Conservation (phyloP, 495 filamentous ascomycete species). For the Recurvomyces mirabilis region DNA sequence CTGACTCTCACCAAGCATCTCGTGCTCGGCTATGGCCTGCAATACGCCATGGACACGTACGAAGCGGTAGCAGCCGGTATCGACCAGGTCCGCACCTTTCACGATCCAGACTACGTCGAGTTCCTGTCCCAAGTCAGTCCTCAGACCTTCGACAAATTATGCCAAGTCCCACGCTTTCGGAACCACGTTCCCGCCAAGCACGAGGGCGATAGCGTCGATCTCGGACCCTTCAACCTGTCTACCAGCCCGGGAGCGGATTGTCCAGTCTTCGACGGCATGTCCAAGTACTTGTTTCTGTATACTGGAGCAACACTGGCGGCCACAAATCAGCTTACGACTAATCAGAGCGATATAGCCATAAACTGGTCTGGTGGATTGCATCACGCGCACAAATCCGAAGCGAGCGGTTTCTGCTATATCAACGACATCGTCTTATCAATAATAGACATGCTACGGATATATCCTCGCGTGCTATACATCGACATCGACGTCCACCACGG, state of each 20-base stretch:
- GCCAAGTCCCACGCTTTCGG: slow-evolving; percentile 22
- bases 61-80: slow-evolving; percentile 66
- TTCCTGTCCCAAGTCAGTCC: slow-evolving; percentile 53
- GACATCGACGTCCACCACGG: slow-evolving; percentile 98
- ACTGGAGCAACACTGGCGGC: slow-evolving; percentile 83
- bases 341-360: slow-evolving; percentile 88
- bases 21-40: slow-evolving; percentile 86
- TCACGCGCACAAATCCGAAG: slow-evolving; percentile 89
- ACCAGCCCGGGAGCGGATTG: slow-evolving; percentile 64
- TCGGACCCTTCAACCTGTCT: slow-evolving; percentile 57
- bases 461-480: slow-evolving; percentile 89
- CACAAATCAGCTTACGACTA: slow-evolving; percentile 73
- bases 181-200: slow-evolving; percentile 25
- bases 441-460: slow-evolving; percentile 74
- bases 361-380: slow-evolving; percentile 99
- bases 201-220: slow-evolving; percentile 33
- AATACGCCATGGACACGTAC: slow-evolving; percentile 91
- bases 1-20: slow-evolving; percentile 90
- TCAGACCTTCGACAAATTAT: slow-evolving; percentile 38
- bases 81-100: slow-evolving; percentile 80
- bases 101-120: slow-evolving; percentile 78
- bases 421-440: slow-evolving; percentile 97
- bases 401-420: slow-evolving; percentile 93
- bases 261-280: slow-evolving; percentile 91
- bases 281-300: slow-evolving; percentile 89